Base-by-base conservation (phyloP, 441 rosid genomes). In the Corymbia calophylla region DNA sequence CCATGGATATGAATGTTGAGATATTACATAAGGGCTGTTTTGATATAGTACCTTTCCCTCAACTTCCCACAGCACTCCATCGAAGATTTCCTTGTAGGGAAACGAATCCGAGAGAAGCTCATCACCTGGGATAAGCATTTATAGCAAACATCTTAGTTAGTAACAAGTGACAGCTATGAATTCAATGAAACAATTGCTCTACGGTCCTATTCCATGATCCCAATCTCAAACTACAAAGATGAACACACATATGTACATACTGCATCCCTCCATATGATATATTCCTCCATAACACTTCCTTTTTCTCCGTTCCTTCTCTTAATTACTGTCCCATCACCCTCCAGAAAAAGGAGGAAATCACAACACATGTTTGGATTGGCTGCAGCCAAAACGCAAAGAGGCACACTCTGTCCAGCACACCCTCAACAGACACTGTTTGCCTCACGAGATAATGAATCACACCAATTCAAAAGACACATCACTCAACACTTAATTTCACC, bases 21-120 rank as follows among this genome's bases (percentile, higher is more conserved):
- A 86, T 8, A 86, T 93, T 51, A 86, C 44, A 35, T 23, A 86
- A 86, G 49, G 29, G 13, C 17, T 53, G 21, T 54, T 73, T 73
- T 19, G 16, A 21, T 0, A 23, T 25, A 77, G 49, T 77, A 97
- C 99, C 97, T 96, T 96, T 91, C 99, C 99, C 55, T 97, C 97
- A 53, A 96, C 99, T 92, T 98, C 98, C 99, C 99, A 97, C 66
- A 98, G 94, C 9, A 93, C 56, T 23, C 98, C 99, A 66, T 96
- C 94, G 73, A 92, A 91, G 87, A 95, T 92, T 93, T 98, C 99
- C 96, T 93, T 96, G 95, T 97, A 96, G 9, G 96, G 94, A 93
- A 97, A 98, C 11, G 99, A 98, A 93, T 98, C 99, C 7, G 98
- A 96, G 88, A 97, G 96, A 91, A 98, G 99, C 94, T 98, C 99